phyloP scores from a whole-genome alignment of 352 stramenopile species.

The Pythium sukuiense region DNA sequence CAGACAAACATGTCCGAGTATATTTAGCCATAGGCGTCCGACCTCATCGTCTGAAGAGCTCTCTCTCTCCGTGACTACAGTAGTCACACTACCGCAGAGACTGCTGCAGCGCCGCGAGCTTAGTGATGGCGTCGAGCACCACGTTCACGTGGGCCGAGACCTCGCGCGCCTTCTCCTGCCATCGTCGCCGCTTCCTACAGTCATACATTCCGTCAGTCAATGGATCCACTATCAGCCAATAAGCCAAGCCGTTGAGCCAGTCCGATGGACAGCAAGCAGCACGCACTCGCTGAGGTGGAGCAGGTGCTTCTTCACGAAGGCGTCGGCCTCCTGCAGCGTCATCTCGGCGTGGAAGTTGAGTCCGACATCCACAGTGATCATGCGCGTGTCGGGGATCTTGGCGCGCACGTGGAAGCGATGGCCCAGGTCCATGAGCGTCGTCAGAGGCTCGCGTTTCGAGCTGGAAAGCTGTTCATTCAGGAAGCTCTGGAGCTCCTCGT shows the following conservation, averaged over 20 bases:
- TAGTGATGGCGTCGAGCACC: conserved; percentile 73
- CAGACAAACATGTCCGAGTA: background rate
- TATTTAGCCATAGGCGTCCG: conserved; percentile 5
- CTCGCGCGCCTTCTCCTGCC: conserved; percentile 69
- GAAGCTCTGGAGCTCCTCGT: conserved; percentile 52
- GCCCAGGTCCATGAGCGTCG: conserved; percentile 64
- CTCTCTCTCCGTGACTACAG: background rate
- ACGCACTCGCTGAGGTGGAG: conserved; percentile 50
- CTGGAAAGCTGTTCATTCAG: conserved; percentile 33
- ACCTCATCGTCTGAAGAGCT: too few relatives aligned
- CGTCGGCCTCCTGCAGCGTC: conserved; percentile 56
- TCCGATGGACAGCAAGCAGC: background rate
- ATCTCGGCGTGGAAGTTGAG: conserved; percentile 83
- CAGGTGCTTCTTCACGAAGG: conserved; percentile 59
- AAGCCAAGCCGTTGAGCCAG: background rate
- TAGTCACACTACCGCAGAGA: conserved; percentile 3
- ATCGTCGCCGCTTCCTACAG: conserved; percentile 60
- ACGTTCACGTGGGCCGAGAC: conserved; percentile 74
- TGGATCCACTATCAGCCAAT: conserved; percentile 7
- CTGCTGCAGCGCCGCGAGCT: conserved; percentile 66
- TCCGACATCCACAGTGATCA: conserved; percentile 68
- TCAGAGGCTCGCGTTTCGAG: conserved; percentile 15
- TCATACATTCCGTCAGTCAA: background rate
- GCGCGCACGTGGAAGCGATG: conserved; percentile 73
- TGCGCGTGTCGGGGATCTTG: conserved; percentile 56